Evolutionary conservation across 352 stramenopile genomes (phyloP).

Genomic region (Pythium rhizo-oryzae): DNA sequence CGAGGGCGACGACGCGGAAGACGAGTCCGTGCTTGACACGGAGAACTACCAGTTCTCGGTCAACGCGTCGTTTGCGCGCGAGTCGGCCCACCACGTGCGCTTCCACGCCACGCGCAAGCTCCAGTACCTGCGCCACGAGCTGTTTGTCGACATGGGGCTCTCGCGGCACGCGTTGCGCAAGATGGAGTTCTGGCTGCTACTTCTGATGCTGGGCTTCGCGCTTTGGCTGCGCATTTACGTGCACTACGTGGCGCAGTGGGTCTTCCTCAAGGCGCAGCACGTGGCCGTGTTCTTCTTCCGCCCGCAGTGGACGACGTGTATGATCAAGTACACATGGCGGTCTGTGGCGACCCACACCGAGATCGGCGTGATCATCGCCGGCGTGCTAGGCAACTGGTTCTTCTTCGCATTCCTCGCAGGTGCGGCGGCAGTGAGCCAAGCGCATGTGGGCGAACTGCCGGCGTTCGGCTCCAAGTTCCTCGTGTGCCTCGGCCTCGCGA

Average conservation of each 20-base stretch:
- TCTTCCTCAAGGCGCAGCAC: conserved; percentile 66
- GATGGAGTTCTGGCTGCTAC: conserved; percentile 81
- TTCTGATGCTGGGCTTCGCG: conserved; percentile 60
- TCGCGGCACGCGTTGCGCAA: conserved; percentile 44
- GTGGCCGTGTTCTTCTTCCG: conserved; percentile 85
- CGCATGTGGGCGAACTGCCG: conserved; percentile 65
- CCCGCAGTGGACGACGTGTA: conserved; percentile 59
- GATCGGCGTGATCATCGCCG: conserved; percentile 68
- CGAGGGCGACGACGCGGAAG: conserved; percentile 5
- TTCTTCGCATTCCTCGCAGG: conserved; percentile 55
- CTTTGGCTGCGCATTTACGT: conserved; percentile 90
- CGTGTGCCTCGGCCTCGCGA: conserved; percentile 71
- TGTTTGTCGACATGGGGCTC: conserved; percentile 72
- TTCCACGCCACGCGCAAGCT: conserved; percentile 76
- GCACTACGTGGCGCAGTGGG: conserved; percentile 88
- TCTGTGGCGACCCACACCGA: conserved; percentile 65
- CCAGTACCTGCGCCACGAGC: conserved; percentile 77
- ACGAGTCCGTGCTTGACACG: conserved; percentile 25
- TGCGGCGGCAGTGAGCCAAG: conserved; percentile 42
- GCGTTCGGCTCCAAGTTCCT: conserved; percentile 79
- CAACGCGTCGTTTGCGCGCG: conserved; percentile 44
- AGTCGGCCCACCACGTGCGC: conserved; percentile 56
- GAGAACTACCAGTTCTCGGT: conserved; percentile 67
- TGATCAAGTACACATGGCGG: conserved; percentile 86
- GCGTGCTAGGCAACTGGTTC: conserved; percentile 53